phyloP scores from a whole-genome alignment of 495 filamentous ascomycete genomes.

The Penicillium steckii region DNA sequence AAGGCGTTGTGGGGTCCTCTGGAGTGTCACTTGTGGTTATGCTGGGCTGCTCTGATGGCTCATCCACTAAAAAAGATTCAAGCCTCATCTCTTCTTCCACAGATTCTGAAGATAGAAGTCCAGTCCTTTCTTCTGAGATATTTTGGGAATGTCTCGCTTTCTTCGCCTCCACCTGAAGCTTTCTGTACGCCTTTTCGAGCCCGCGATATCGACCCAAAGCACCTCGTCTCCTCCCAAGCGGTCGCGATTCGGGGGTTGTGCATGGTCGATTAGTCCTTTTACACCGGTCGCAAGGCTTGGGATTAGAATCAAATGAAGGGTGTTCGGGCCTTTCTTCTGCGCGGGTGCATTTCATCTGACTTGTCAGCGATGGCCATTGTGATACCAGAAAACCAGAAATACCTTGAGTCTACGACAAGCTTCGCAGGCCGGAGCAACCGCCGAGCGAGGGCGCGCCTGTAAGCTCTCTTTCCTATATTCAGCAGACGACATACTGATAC shows the following conservation, averaged over 20 bases:
- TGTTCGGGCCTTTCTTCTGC: background rate
- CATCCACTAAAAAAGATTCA: background rate
- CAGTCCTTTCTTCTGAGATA: background rate
- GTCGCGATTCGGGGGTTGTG: slow-evolving; percentile 18
- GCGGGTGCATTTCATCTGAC: slow-evolving; percentile 27
- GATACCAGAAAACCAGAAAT: background rate
- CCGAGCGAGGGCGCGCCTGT: background rate
- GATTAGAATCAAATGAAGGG: background rate
- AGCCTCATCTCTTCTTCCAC: background rate
- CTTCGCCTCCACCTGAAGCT: slow-evolving; percentile 20
- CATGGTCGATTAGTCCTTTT: slow-evolving; percentile 21
- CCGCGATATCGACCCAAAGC: slow-evolving; percentile 24
- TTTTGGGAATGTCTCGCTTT: slow-evolving; percentile 7
- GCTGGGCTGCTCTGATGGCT: background rate
- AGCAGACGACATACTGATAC: background rate
- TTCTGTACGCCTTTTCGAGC: slow-evolving; percentile 27
- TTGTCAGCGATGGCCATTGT: background rate
- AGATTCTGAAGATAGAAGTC: background rate
- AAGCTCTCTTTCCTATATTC: background rate
- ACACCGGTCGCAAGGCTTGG: slow-evolving; percentile 21
- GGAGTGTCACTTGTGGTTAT: background rate
- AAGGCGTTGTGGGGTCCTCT: background rate
- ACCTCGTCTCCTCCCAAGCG: slow-evolving; percentile 21
- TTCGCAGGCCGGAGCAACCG: slow-evolving; percentile 9
- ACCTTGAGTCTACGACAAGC: slow-evolving; percentile 18